phyloP scores from a whole-genome alignment of 495 filamentous ascomycete species.

The Xylaria sp. region DNA sequence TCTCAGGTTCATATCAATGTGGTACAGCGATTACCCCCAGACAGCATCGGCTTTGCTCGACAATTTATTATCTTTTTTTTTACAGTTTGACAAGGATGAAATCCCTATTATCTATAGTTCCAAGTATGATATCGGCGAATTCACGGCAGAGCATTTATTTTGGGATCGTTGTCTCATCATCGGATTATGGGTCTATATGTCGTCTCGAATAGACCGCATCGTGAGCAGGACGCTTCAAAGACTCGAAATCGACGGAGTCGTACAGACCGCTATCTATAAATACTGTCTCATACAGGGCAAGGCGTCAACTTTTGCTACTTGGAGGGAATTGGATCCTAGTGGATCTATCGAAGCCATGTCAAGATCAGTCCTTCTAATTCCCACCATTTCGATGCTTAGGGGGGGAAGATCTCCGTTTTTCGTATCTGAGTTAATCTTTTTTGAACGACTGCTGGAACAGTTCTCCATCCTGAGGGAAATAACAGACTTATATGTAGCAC shows the following conservation, averaged over 20 bases:
- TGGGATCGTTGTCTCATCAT: not conserved
- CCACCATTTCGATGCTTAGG: not conserved
- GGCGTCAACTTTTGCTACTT: not conserved
- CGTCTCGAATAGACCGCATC: not conserved
- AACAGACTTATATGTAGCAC: not conserved
- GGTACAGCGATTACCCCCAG: not conserved
- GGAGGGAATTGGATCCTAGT: not conserved
- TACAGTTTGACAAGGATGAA: not conserved
- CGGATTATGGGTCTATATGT: not conserved
- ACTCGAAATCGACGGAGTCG: not conserved
- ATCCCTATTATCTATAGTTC: too few relatives aligned
- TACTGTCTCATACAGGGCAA: not conserved
- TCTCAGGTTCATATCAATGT: not conserved
- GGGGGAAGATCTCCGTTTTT: too few relatives aligned
- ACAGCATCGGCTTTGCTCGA: conserved; percentile 1
- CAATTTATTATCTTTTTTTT: not conserved
- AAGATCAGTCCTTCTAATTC: not conserved
- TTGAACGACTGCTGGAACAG: not conserved
- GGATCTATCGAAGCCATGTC: not conserved
- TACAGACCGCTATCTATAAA: not conserved
- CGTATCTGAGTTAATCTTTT: too few relatives aligned
- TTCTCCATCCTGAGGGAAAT: not conserved
- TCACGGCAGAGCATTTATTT: not conserved
- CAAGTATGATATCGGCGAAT: too few relatives aligned
- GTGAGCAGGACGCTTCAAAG: not conserved